Evolutionary conservation across 176 grass and related monocot genomes (phyloP), one percentile per base, ranked within the genome.

Genomic region (Otatea glauca): DNA sequence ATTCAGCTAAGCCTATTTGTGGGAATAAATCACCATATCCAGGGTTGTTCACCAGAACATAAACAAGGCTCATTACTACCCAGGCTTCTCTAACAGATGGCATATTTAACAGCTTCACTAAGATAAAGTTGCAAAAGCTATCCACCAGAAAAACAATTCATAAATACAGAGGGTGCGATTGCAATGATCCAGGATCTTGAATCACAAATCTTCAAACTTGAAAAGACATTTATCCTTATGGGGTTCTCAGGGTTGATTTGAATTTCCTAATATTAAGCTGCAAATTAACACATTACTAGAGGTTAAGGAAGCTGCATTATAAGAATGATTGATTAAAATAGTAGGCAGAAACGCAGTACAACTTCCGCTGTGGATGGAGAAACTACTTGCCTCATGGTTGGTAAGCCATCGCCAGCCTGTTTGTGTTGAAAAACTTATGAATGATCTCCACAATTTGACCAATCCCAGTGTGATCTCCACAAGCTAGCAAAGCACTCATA

Each of bases 341-440:
- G 23, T 24, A 69, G 56, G 82, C 39, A 91, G 56, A 84, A 81
- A 82, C 54, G 24, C 15, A 56, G 59, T 55, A 44, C 42, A 85
- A 66, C 49, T 72, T 81, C 83, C 66, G 56, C 44, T 34, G 61
- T 20, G 50, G 38, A 72, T 59, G 75, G 71, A 89, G 54, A 89
- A 89, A 89, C 63, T 87, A 92, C 90, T 89, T 89, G 87, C 90
- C 90, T 92, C 58, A 11, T 69, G 25, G 71, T 80, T 53, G 77
- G 75, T 76, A 88, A 86, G 55, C 54, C 75, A 80, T 87, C 80
- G 58, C 37, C 63, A 86, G 16, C 37, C 72, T 80, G 72, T 7
- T 21, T 21, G 12, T 78, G 59, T 60, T 80, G 39, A 50, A 89
- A 72, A 70, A 23, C 64, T 47, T 86, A 15, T 6, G 29, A 79